Evolutionary conservation across 164 flowering plant genomes (phyloP).

Genomic region (Cinnamomum micranthum): DNA sequence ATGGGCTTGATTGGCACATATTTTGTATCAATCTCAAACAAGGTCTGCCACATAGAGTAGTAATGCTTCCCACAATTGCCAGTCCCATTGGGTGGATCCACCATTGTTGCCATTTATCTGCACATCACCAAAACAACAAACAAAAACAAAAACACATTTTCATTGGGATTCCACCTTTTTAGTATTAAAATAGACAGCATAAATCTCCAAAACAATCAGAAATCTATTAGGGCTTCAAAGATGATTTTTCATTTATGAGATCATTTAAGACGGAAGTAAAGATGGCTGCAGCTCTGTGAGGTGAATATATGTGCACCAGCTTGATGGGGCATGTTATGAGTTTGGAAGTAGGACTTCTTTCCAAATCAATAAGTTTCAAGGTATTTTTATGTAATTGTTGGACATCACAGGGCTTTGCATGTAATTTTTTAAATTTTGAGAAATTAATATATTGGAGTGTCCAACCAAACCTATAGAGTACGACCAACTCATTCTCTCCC

Average conservation of each 20-base stretch:
- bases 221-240: background rate
- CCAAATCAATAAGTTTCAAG: no score
- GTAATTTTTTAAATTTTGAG: no score
- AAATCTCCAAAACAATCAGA: background rate
- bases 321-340: no score
- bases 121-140: slow-evolving; percentile 1
- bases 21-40: slow-evolving; percentile 89
- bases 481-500: no score
- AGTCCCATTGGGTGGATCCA: slow-evolving; percentile 83
- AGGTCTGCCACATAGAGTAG: slow-evolving; percentile 86
- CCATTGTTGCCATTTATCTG: slow-evolving; percentile 70
- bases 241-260: background rate
- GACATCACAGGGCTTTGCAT: no score
- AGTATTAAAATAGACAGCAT: background rate
- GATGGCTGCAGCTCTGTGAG: background rate
- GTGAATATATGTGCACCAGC: background rate
- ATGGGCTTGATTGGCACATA: slow-evolving; percentile 92
- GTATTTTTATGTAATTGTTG: no score
- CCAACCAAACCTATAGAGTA: no score
- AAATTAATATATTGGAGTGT: no score
- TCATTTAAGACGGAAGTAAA: background rate
- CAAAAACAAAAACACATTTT: background rate
- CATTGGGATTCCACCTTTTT: background rate
- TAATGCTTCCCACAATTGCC: slow-evolving; percentile 70
- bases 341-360: no score